Base-by-base conservation (phyloP, 1,284 basidiomycete genomes). In the Gymnopus androsaceus region DNA sequence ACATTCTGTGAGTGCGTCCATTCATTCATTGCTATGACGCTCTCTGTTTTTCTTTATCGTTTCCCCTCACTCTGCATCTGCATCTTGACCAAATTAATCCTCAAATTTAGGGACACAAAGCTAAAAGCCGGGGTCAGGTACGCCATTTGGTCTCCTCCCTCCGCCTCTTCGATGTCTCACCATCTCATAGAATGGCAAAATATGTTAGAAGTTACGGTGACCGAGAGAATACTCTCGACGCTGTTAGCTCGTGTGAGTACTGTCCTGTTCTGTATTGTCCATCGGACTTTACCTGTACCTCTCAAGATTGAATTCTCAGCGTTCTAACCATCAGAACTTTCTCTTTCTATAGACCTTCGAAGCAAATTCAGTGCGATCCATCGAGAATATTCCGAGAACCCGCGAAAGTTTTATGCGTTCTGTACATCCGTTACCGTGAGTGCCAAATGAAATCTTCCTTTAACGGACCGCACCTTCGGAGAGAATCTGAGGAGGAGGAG, bases 341-440 rank as follows among this genome's bases (percentile, higher is more conserved):
- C 56, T 51, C 23, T 55, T 46, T 52, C 31, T 37, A 9, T 61
- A 90, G 89, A 90, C 69, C 83, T 91, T 60, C 76, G 81, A 52
- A 79, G 84, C 63, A 91, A 91, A 66, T 91, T 91, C 63, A 84
- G 79, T 59, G 88, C 87, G 11, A 90, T 91, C 44, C 87, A 89
- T 63, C 74, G 88, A 59, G 86, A 90, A 67, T 85, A 88, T 66
- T 90, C 88, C 8, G 87, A 86, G 1, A 77, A 77, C 36, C 86
- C 88, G 44, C 76, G 89, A 52, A 89, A 88, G 65, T 91, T 90
- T 63, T 91, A 91, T 64, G 85, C 85, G 3, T 90, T 89, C 66
- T 86, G 83, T 62, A 91, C 89, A 15, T 88, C 85, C 17, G 87
- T 91, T 33, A 91, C 88, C 51, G 85, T 87, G 60, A 49, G 80